Evolutionary conservation across 2,329 filamentous ascomycete genomes (phyloP), one percentile per base, ranked within the genome.

Genomic region (Cladosporium cucumerinum): DNA sequence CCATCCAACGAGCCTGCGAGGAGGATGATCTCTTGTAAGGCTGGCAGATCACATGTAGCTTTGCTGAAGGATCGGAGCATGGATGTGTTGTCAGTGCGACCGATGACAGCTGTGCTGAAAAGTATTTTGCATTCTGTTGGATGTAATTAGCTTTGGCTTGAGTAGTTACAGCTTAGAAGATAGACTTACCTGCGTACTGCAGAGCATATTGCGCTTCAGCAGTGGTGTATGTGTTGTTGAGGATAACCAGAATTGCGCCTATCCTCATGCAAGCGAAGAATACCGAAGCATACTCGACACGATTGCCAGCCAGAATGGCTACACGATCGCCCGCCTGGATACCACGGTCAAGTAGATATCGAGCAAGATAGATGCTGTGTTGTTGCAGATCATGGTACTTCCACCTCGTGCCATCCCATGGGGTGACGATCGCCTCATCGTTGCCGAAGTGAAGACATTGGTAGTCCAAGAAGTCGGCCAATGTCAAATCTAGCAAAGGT

Each of bases 191-290:
- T 18, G 89, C 87, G 72, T 92, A 91, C 63, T 84, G 83, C 30
- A 93, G 76, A 11, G 88, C 90, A 75, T 90, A 89, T 74, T 87
- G 83, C 57, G 89, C 87, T 77, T 93, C 90, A 1, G 84, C 85
- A 2, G 87, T 83, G 1, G 90, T 93, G 74, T 93, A 93, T 0
- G 90, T 93, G 78, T 92, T 93, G 79, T 93, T 93, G 69, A 93
- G 80, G 52, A 93, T 91, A 30, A 93, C 90, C 61, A 93, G 80
- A 39, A 81, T 76, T 1, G 78, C 78, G 2, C 79, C 79, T 14
- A 81, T 69, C 55, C 77, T 72, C 48, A 87, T 86, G 12, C 87
- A 88, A 3, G 88, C 89, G 69, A 92, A 92, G 80, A 92, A 91
- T 18, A 92, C 83, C 2, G 89, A 84, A 54, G 78, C 77, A 32